Evolutionary conservation across 257 asterid species (phyloP).

Genomic region (Gentiana dahurica): DNA sequence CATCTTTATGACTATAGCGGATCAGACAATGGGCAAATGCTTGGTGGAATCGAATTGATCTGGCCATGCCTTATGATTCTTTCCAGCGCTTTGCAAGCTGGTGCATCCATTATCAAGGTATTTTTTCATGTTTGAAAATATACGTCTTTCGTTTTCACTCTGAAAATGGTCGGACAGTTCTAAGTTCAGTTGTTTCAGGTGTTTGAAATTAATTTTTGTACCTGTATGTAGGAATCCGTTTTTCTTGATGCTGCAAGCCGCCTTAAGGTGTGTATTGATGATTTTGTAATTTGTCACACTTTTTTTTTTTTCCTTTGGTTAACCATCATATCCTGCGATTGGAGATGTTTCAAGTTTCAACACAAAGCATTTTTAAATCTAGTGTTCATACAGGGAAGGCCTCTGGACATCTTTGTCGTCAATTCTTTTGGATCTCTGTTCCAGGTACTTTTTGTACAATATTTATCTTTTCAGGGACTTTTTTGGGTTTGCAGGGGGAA

Average conservation of each 20-base stretch:
- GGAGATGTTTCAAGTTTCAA: conserved; percentile 1
- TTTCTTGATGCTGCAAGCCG: conserved; percentile 59
- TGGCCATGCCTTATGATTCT: conserved; percentile 83
- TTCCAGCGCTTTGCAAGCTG: conserved; percentile 81
- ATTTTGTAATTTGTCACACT: conserved; percentile 6
- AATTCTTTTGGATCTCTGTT: conserved; percentile 90
- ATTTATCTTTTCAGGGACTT: not conserved
- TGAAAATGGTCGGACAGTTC: conserved; percentile 1
- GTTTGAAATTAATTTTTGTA: conserved; percentile 13
- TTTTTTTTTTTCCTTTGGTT: not conserved
- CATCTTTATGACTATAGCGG: conserved; percentile 42
- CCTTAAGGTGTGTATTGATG: conserved; percentile 45
- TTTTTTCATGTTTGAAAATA: not conserved
- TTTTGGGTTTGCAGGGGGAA: not conserved
- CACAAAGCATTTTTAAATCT: conserved; percentile 5
- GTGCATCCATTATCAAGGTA: conserved; percentile 84
- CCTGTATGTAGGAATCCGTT: conserved; percentile 61
- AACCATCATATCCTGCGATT: conserved; percentile 2
- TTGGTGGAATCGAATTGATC: conserved; percentile 53
- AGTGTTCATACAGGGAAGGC: conserved; percentile 42
- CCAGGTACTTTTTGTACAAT: conserved; percentile 39
- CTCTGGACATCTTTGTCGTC: conserved; percentile 80
- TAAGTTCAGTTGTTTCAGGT: conserved; percentile 2
- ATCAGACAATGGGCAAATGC: conserved; percentile 55
- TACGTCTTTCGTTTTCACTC: no score